Evolutionary conservation across 2,329 filamentous ascomycete species (phyloP), one percentile per base, ranked within the genome.

Genomic region (Bimuria novae-zelandiae): DNA sequence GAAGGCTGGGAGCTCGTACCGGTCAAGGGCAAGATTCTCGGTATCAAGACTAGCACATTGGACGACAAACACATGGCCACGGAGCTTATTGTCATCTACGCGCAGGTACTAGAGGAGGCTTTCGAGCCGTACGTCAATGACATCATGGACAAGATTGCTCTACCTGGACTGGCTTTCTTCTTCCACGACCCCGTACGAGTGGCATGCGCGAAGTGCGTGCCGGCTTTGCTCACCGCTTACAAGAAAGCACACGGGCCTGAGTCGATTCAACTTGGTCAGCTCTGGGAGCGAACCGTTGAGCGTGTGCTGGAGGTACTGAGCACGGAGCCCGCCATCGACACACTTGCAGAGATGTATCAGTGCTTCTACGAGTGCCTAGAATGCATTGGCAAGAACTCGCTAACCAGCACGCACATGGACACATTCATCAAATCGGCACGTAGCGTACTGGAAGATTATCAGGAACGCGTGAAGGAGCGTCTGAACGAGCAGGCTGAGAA

Each of bases 51-150:
- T 7, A 96, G 91, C 73, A 90, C 89, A 8, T 87, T 99, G 74
- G 94, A 99, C 67, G 94, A 99, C 77, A 99, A 99, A 80, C 92
- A 97, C 75, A 97, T 96, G 84, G 94, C 94, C n/a, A 97, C 99
- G 60, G 94, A 99, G 76, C 85, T 99, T 48, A 89, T 99, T 55
- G 92, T 96, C 41, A 93, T 99, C 57, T 99, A 99, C 70, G 93
- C 94, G 1, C 92, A 97, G 72, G 92, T 96, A 22, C 83, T 99
- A n/a, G 91, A 97, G 72, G 91, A 83, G 19, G 85, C 89, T 25
- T 99, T 99, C 71, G 92, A 94, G 49, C 90, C 90, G 1, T 97
- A 95, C 62, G 93, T 96, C 47, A 82, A 87, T 39, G 88, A 96
- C 55, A 95, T 96, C 53, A 94, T 97, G 89, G 91, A 96, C 74